phyloP scores from a whole-genome alignment of 805 yeast species.

The Barnettozyma sp. region DNA sequence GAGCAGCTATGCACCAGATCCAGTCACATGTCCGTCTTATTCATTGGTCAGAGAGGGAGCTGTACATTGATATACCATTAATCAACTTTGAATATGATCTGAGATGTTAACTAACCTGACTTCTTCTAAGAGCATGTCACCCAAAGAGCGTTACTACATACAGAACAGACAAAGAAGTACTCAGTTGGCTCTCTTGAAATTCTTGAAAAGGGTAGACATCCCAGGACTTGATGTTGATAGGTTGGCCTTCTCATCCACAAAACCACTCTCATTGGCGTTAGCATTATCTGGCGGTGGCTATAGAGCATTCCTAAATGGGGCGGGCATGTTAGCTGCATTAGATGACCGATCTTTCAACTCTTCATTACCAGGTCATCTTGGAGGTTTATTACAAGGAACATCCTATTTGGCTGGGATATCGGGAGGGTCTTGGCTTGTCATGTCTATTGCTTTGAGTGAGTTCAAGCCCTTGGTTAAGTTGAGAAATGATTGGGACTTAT shows the following conservation, averaged over 20 bases:
- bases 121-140: constrained; percentile 2
- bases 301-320: constrained; percentile 81
- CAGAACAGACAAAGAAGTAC: constrained; percentile 27
- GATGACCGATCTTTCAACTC: constrained; percentile 63
- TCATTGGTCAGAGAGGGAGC: constrained; percentile 10
- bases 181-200: constrained; percentile 25
- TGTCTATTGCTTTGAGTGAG: constrained; percentile 33
- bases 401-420: constrained; percentile 72
- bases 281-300: constrained; percentile 87
- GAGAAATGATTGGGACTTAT: constrained; percentile 35
- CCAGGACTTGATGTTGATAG: constrained; percentile 28
- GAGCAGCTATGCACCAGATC: constrained; percentile 10
- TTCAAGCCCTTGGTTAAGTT: constrained; percentile 32
- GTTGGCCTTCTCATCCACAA: constrained; percentile 19
- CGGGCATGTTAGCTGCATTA: constrained; percentile 73
- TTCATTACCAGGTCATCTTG: constrained; percentile 47
- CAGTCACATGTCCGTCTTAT: constrained; percentile 10
- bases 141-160: constrained; percentile 24
- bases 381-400: constrained; percentile 66
- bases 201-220: constrained; percentile 27
- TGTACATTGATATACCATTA: constrained; percentile 7
- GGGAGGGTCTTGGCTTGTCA: constrained; percentile 75
- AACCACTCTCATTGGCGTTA: constrained; percentile 41
- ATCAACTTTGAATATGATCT: too few species aligned
- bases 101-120: background rate